Percentiles rank a stretch among this genome's conserved stretches.
These are phyloP conservation scores for Tetracladium marchalianum DNA, from an alignment of 495 filamentous ascomycete species.

Conservation along the genomic window DNA sequence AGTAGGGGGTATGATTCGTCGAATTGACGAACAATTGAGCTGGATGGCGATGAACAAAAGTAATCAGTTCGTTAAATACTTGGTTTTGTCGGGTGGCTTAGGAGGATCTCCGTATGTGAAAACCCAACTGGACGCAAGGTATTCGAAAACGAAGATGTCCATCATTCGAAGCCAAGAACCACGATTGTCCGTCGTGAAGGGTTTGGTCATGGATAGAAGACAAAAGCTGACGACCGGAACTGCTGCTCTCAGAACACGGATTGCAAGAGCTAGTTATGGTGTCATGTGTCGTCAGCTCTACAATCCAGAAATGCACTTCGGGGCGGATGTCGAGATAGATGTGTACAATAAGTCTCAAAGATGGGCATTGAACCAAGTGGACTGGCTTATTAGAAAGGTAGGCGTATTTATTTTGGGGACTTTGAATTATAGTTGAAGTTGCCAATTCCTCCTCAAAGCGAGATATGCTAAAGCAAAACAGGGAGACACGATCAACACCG, in stretches of 20 bases:
- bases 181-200: slow-evolving; percentile 46
- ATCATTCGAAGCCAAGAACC: slow-evolving; percentile 41
- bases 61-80: slow-evolving; percentile 35
- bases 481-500: slow-evolving; percentile 29
- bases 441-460: neutral
- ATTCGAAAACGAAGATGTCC: slow-evolving; percentile 25
- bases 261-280: slow-evolving; percentile 47
- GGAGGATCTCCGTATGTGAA: slow-evolving; percentile 52
- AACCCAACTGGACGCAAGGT: slow-evolving; percentile 31
- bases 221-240: slow-evolving; percentile 34
- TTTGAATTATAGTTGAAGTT: no score
- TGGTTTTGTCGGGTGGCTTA: slow-evolving; percentile 53
- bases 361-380: slow-evolving; percentile 41
- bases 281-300: slow-evolving; percentile 39
- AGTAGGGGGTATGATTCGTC: slow-evolving; percentile 38
- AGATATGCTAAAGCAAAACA: neutral
- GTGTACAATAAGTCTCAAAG: slow-evolving; percentile 30
- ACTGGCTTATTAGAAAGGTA: slow-evolving; percentile 46
- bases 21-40: slow-evolving; percentile 44
- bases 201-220: slow-evolving; percentile 40
- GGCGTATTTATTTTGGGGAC: neutral
- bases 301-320: slow-evolving; percentile 31
- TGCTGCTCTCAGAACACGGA: slow-evolving; percentile 32
- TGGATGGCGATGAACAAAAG: slow-evolving; percentile 34
- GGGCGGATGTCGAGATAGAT: slow-evolving; percentile 32